Percentiles rank a stretch among this genome's conserved stretches.
These are phyloP conservation scores for Globisporangium megalacanthum DNA, from an alignment of 352 stramenopile species.

Conservation along the genomic window DNA sequence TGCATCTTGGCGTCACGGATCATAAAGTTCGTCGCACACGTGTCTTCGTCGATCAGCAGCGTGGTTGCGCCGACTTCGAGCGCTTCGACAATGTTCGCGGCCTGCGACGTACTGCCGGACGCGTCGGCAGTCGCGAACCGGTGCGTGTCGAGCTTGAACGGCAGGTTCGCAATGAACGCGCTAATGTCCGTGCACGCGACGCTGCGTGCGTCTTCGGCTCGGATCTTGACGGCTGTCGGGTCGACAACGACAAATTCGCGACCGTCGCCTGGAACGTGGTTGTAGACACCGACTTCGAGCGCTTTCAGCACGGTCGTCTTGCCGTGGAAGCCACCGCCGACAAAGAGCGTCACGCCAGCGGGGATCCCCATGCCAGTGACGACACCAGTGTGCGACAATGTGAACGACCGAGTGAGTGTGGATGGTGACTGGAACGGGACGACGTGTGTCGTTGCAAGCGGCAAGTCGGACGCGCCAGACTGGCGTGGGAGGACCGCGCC, in stretches of 20 bases:
- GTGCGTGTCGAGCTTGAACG: slow-evolving; percentile 91
- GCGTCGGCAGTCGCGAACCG: slow-evolving; percentile 92
- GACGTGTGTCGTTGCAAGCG: slow-evolving; percentile 29
- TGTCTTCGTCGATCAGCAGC: slow-evolving; percentile 96
- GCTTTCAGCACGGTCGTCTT: slow-evolving; percentile 96
- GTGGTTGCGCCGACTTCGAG: slow-evolving; percentile 88
- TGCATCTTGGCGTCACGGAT: slow-evolving; percentile 97
- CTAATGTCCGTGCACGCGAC: slow-evolving; percentile 91
- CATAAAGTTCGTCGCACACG: slow-evolving; percentile 98
- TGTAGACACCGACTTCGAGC: slow-evolving; percentile 94
- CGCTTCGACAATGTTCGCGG: slow-evolving; percentile 94
- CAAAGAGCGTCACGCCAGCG: slow-evolving; percentile 93
- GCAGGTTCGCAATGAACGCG: slow-evolving; percentile 96
- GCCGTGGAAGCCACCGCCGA: slow-evolving; percentile 96
- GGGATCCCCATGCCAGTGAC: slow-evolving; percentile 94
- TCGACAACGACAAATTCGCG: slow-evolving; percentile 93
- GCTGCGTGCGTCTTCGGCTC: slow-evolving; percentile 92
- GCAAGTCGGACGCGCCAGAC: slow-evolving; percentile 57
- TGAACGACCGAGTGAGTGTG: slow-evolving; percentile 78
- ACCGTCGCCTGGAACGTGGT: slow-evolving; percentile 93
- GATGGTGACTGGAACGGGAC: slow-evolving; percentile 85
- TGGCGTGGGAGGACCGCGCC: slow-evolving; percentile 89
- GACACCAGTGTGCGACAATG: slow-evolving; percentile 75
- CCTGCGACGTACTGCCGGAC: slow-evolving; percentile 95
- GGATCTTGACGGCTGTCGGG: slow-evolving; percentile 91